Evolutionary conservation across 2,329 filamentous ascomycete genomes (phyloP), one percentile per base, ranked within the genome.

Genomic region (Daldinia sp.): DNA sequence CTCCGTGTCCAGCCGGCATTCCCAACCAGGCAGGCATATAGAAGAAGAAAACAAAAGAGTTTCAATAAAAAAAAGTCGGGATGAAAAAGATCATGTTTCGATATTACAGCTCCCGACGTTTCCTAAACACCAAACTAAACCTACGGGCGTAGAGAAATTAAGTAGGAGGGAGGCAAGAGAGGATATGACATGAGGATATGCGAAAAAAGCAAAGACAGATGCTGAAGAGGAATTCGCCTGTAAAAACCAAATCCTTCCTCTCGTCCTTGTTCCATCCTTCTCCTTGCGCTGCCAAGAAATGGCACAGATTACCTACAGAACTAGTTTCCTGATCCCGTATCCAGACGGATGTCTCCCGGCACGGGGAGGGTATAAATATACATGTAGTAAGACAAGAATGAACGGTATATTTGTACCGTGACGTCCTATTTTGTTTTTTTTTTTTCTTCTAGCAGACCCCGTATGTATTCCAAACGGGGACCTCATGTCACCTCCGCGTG

Each of bases 401-500:
- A 45, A 10, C 3, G 13, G 13, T 10, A 15, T 27, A 21, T 13
- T n/a, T 35, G 15, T 35, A 35, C 32, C 21, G 5, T 17, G 4
- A 19, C 35, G 11, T 19, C 35, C 15, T n/a, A n/a, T n/a, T n/a
- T n/a, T n/a, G n/a, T n/a, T n/a, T n/a, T n/a, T n/a, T n/a, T n/a
- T n/a, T n/a, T n/a, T n/a, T n/a, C n/a, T n/a, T n/a, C n/a, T n/a
- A n/a, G n/a, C n/a, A n/a, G n/a, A n/a, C n/a, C n/a, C n/a, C n/a
- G n/a, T n/a, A n/a, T n/a, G n/a, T n/a, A n/a, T n/a, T n/a, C n/a
- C n/a, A n/a, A n/a, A n/a, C 30, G 23, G 32, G 32, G 25, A 56
- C 21, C 19, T 11, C n/a, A 48, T 51, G 49, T 62, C 51, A 67
- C 27, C 56, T 47, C 27, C 15, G 50, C n/a, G n/a, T 27, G 9